phyloP scores from a whole-genome alignment of 1,284 basidiomycete species.

The Papiliotrema flavescens region DNA sequence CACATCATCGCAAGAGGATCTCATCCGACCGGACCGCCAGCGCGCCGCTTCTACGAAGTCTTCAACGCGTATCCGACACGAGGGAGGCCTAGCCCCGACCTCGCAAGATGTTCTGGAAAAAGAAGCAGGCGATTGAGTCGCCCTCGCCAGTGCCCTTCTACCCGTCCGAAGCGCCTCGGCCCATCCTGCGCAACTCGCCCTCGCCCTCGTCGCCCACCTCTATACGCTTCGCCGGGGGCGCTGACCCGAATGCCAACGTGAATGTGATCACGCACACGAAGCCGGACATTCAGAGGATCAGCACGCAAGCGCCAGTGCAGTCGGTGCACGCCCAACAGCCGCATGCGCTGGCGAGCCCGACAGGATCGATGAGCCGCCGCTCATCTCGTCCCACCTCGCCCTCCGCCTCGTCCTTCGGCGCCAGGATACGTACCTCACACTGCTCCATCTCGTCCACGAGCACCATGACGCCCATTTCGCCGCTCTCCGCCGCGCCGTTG shows the following conservation, averaged over 20 bases:
- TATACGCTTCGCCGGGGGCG: slow-evolving; percentile 20
- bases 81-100: too few relatives aligned
- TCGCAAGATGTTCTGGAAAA: slow-evolving; percentile 30
- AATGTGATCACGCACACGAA: too few relatives aligned
- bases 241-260: not conserved
- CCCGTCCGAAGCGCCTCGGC: slow-evolving; percentile 21
- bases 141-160: slow-evolving; percentile 2
- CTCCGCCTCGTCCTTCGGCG: slow-evolving; percentile 30
- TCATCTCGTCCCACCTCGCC: slow-evolving; percentile 36
- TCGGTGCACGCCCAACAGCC: not conserved
- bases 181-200: slow-evolving; percentile 26
- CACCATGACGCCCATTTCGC: slow-evolving; percentile 1
- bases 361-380: not conserved
- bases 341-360: not conserved
- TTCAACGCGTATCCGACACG: too few relatives aligned
- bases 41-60: too few relatives aligned
- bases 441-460: slow-evolving; percentile 6
- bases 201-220: slow-evolving; percentile 7
- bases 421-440: slow-evolving; percentile 13
- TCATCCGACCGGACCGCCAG: not conserved
- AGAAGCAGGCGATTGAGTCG: slow-evolving; percentile 12
- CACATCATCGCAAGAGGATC: slow-evolving; percentile 3
- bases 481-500: slow-evolving; percentile 15
- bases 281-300: too few relatives aligned
- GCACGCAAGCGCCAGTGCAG: too few relatives aligned